Percentiles rank a stretch among this genome's conserved stretches.
Evolutionary conservation across 306 rosid genomes (phyloP).

Genomic region (Lathyrus aphaca): DNA sequence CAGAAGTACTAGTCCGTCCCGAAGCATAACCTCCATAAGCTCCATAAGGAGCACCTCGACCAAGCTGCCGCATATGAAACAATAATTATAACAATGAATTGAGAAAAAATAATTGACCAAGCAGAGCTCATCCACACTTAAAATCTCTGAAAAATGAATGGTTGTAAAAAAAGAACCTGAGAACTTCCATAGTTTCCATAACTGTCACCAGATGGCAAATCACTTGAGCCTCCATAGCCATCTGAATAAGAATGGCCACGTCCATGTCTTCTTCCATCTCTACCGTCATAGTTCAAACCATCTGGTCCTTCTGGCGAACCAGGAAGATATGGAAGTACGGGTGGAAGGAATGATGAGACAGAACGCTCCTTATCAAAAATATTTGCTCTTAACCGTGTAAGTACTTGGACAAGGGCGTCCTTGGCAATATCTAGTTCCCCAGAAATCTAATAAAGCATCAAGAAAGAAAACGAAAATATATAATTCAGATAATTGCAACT

Average conservation of each 20-base stretch:
- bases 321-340: constrained; percentile 89
- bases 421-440: constrained; percentile 94
- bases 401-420: constrained; percentile 93
- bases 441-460: constrained; percentile 58
- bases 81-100: constrained; percentile 31
- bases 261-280: constrained; percentile 81
- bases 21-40: constrained; percentile 83
- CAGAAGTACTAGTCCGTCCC: constrained; percentile 70
- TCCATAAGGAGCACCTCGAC: constrained; percentile 72
- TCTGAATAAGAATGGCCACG: constrained; percentile 82
- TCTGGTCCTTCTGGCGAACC: constrained; percentile 71
- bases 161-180: constrained; percentile 59
- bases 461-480: neutral
- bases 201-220: constrained; percentile 62
- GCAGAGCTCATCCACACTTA: constrained; percentile 10
- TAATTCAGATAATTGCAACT: constrained; percentile 31
- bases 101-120: constrained; percentile 15
- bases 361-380: constrained; percentile 92
- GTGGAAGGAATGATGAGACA: constrained; percentile 72
- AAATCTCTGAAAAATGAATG: neutral
- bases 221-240: constrained; percentile 78
- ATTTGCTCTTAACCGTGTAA: constrained; percentile 79
- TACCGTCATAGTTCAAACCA: constrained; percentile 69
- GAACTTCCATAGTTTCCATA: constrained; percentile 83
- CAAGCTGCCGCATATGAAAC: constrained; percentile 59